Percentiles rank a stretch among this genome's conserved stretches.
These are phyloP conservation scores for Phytophthora chlamydospora DNA, from an alignment of 352 stramenopile genomes.

Conservation along the genomic window DNA sequence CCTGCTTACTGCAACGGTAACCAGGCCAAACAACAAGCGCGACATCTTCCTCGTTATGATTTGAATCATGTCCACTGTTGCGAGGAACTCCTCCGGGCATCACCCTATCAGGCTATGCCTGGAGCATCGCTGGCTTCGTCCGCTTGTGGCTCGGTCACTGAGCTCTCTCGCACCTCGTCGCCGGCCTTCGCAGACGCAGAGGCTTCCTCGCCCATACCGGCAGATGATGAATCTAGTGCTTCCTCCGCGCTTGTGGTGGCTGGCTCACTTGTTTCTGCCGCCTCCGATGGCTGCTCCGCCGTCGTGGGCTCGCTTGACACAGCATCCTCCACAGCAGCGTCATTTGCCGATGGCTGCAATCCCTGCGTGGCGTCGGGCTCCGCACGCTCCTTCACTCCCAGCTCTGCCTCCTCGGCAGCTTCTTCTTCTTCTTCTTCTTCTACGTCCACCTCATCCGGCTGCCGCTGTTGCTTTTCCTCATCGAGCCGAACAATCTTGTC, in stretches of 20 bases:
- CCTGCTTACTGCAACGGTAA: too few relatives aligned
- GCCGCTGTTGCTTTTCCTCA: constrained; percentile 4
- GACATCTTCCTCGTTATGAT: constrained; percentile 12
- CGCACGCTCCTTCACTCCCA: constrained; percentile 3
- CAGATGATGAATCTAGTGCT: neutral
- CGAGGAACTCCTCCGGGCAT: neutral
- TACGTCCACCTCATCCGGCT: constrained; percentile 13
- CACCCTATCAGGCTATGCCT: neutral
- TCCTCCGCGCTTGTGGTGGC: neutral
- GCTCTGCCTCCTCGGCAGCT: neutral
- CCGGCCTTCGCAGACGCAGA: constrained; percentile 10
- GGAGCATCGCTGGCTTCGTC: neutral
- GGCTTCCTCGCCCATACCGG: neutral
- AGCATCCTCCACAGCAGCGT: neutral
- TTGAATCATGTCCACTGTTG: constrained; percentile 13
- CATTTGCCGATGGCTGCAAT: neutral
- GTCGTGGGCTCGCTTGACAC: neutral
- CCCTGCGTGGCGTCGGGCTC: neutral
- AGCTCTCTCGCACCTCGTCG: constrained; percentile 31
- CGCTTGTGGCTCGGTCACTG: neutral
- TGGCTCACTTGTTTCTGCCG: constrained; percentile 21
- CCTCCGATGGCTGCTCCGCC: constrained; percentile 13
- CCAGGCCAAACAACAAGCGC: neutral
- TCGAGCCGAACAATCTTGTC: constrained; percentile 66
- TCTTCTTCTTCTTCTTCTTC: neutral